These are phyloP conservation scores for Talaromyces sp. DNA, from an alignment of 2,329 filamentous ascomycete species.

Conservation along the genomic window DNA sequence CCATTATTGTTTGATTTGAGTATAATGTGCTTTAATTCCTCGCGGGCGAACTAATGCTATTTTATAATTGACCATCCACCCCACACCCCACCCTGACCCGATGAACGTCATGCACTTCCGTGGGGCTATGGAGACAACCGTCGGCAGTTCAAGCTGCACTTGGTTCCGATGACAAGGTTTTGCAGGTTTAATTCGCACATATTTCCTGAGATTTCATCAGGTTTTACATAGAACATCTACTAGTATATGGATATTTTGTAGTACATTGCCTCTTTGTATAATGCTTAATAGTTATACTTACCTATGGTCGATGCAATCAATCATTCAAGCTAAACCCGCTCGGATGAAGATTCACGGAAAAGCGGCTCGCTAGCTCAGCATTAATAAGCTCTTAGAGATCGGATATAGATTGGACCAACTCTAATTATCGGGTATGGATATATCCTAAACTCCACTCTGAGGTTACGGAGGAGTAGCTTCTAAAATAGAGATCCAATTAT, in stretches of 20 bases:
- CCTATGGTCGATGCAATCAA: no score
- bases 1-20: conserved; percentile 39
- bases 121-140: conserved; percentile 13
- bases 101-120: conserved; percentile 19
- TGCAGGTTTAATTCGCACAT: background rate
- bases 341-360: conserved; percentile 11
- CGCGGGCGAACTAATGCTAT: conserved; percentile 3
- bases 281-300: no score
- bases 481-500: background rate
- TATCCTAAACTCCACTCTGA: no score
- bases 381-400: conserved; percentile 17
- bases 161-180: conserved; percentile 8
- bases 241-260: no score
- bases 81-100: conserved; percentile 18
- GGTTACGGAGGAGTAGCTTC: no score
- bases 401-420: conserved; percentile 7
- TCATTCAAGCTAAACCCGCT: no score
- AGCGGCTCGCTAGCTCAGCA: conserved; percentile 17
- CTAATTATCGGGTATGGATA: conserved; percentile 5
- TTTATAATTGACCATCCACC: conserved; percentile 18
- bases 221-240: background rate
- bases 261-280: no score
- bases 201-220: background rate
- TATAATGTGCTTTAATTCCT: background rate
- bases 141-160: conserved; percentile 19